Conservation (phyloP, 2,329 filamentous ascomycete species). For the Nothophaeocryptopus gaeumannii region DNA sequence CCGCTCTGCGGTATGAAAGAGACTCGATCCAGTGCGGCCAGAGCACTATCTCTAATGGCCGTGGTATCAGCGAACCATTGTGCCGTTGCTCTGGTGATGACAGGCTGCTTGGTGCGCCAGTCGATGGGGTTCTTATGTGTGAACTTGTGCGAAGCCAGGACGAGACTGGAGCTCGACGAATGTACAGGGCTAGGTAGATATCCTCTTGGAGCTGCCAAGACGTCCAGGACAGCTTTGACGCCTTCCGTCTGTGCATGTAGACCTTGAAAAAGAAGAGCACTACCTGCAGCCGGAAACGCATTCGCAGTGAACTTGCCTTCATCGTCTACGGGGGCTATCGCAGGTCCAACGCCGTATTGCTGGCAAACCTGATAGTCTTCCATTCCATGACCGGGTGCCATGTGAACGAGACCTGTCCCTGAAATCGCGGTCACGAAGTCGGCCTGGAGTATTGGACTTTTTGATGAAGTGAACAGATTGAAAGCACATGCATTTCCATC, state of each 20-base stretch:
- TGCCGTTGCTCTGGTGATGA: constrained; percentile 86
- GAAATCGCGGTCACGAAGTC: constrained; percentile 86
- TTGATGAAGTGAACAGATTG: constrained; percentile 43
- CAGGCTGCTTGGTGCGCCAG: constrained; percentile 90
- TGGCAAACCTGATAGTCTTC: constrained; percentile 88
- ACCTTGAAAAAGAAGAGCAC: constrained; percentile 63
- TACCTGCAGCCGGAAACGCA: constrained; percentile 61
- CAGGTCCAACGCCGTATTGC: constrained; percentile 62
- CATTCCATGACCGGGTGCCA: constrained; percentile 92
- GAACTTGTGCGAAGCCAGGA: constrained; percentile 69
- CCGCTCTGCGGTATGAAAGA: constrained; percentile 76
- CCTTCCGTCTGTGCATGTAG: constrained; percentile 70
- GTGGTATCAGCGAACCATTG: constrained; percentile 97
- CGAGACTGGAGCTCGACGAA: constrained; percentile 34
- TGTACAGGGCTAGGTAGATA: constrained; percentile 12
- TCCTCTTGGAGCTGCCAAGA: constrained; percentile 52
- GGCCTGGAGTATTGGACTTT: constrained; percentile 69
- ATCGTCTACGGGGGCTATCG: constrained; percentile 79
- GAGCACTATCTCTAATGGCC: constrained; percentile 71
- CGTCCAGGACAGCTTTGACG: constrained; percentile 64
- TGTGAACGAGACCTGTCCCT: constrained; percentile 92
- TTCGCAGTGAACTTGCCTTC: constrained; percentile 76
- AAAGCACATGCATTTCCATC: constrained; percentile 37
- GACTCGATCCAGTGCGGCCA: constrained; percentile 68
- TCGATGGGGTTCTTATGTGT: constrained; percentile 96